Conservation (phyloP, 1,139 yeast genomes). For the Starmera stellimalicola region DNA sequence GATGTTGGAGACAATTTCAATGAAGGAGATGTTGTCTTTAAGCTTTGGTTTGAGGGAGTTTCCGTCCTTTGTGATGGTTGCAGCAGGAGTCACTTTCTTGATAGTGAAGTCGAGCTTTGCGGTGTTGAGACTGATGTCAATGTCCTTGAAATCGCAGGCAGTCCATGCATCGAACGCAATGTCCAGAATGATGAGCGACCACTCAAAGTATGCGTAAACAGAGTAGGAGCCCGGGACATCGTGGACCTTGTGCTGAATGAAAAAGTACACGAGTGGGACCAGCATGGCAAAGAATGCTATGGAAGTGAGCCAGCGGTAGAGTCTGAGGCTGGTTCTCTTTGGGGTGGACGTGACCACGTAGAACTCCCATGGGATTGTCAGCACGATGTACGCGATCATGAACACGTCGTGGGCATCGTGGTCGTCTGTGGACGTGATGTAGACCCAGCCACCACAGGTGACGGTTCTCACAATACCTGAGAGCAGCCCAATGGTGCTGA, state of each 20-base stretch:
- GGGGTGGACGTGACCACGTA: slow-evolving; percentile 50
- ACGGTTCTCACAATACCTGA: slow-evolving; percentile 76
- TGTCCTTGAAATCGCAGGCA: slow-evolving; percentile 51
- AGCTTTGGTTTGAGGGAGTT: slow-evolving; percentile 12
- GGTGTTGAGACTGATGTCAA: slow-evolving; percentile 31
- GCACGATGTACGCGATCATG: slow-evolving; percentile 81
- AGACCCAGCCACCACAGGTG: slow-evolving; percentile 98
- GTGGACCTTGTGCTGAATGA: slow-evolving; percentile 88
- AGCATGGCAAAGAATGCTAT: slow-evolving; percentile 57
- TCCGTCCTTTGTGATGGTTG: slow-evolving; percentile 1
- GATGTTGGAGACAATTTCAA: slow-evolving; percentile 37
- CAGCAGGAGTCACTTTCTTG: slow-evolving; percentile 8
- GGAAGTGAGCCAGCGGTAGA: slow-evolving; percentile 46
- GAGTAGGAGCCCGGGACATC: slow-evolving; percentile 91
- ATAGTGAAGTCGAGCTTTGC: slow-evolving; percentile 17
- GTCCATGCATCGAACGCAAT: slow-evolving; percentile 80
- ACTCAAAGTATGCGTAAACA: slow-evolving; percentile 86
- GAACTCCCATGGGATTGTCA: slow-evolving; percentile 88
- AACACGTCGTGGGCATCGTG: slow-evolving; percentile 94
- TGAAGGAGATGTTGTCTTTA: slow-evolving; percentile 21
- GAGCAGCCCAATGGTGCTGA: slow-evolving; percentile 29
- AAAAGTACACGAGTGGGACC: slow-evolving; percentile 79
- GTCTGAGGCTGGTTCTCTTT: slow-evolving; percentile 36
- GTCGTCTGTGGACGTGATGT: slow-evolving; percentile 92
- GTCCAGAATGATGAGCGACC: slow-evolving; percentile 80